A percentile compares a stretch with the other conserved stretches of the same genome.
Conservation (phyloP, 192 early-diverging fungal genomes). For the Powellomyces hirtus region DNA sequence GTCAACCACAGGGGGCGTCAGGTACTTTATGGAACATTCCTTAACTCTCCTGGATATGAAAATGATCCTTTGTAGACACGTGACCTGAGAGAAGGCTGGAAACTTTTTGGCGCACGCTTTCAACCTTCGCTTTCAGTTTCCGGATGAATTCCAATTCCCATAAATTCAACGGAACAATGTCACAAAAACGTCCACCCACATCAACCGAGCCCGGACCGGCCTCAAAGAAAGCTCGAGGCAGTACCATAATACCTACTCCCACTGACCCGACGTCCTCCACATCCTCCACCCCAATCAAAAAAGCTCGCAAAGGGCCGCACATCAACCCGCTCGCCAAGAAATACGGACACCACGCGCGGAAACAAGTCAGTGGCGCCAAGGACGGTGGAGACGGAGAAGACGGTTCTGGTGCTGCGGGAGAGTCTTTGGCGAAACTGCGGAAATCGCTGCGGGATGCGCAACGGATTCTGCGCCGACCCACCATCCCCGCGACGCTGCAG, state of each 20-base stretch:
- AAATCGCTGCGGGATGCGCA: slow-evolving; percentile 40
- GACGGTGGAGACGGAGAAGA: not conserved
- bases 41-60: too few relatives aligned
- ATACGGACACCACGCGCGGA: slow-evolving; percentile 20
- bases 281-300: not conserved
- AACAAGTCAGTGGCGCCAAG: not conserved
- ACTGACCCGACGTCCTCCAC: not conserved
- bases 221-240: not conserved
- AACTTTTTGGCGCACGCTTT: too few relatives aligned
- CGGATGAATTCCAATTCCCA: too few relatives aligned
- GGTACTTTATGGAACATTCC: too few relatives aligned
- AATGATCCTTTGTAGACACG: too few relatives aligned
- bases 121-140: too few relatives aligned
- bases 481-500: slow-evolving; percentile 29
- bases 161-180: too few relatives aligned
- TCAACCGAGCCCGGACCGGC: not conserved
- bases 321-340: slow-evolving; percentile 19
- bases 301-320: not conserved
- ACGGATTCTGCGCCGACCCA: slow-evolving; percentile 24
- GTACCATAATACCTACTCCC: not conserved
- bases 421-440: not conserved
- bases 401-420: slow-evolving; percentile 1
- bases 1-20: too few relatives aligned
- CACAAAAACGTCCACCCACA: too few relatives aligned
- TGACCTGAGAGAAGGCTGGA: too few relatives aligned